Evolutionary conservation across 2,329 filamentous ascomycete species (phyloP), one percentile per base, ranked within the genome.

Genomic region (Thelonectria rubi): DNA sequence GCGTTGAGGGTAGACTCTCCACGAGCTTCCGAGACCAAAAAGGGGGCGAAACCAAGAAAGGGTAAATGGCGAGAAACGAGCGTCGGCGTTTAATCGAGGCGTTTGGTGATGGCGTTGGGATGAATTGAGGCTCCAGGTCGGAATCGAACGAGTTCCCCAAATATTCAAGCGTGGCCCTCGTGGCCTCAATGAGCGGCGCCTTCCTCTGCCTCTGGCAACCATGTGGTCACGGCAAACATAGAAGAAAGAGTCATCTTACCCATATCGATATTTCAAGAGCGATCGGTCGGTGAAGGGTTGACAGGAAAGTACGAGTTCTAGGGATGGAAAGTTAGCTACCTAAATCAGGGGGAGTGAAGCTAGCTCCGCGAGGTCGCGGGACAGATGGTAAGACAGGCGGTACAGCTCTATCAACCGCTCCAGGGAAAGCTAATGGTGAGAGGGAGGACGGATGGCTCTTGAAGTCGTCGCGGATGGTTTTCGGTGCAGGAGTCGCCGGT

Each of bases 61-160:
- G 68, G 76, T 81, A 82, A 73, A 82, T 81, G 74, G 69, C 69
- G 69, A 62, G 57, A 67, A 80, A 78, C 75, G 76, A 74, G 77
- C 74, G 73, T 70, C 68, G 69, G 71, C 66, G 69, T 62, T 65
- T 63, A 76, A 75, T 77, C 64, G 73, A 67, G 66, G 60, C 53
- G 64, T 69, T 69, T 63, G 69, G 68, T 58, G 68, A 58, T 57
- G 70, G 58, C 48, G 62, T 62, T 58, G 67, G 64, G 60, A 49
- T 32, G 42, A 18, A 20, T 58, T 57, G 55, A 58, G 54, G 47
- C 55, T 51, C 11, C 53, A 17, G 30, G n/a, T 21, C 54, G 37
- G 37, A 47, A 18, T 20, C n/a, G 43, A 21, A 62, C 40, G 55
- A 63, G 56, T 54, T 65, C 50, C 32, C 18, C 51, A 37, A 24